Conservation (phyloP, 257 asterid species). For the Pogostemon cablin region DNA sequence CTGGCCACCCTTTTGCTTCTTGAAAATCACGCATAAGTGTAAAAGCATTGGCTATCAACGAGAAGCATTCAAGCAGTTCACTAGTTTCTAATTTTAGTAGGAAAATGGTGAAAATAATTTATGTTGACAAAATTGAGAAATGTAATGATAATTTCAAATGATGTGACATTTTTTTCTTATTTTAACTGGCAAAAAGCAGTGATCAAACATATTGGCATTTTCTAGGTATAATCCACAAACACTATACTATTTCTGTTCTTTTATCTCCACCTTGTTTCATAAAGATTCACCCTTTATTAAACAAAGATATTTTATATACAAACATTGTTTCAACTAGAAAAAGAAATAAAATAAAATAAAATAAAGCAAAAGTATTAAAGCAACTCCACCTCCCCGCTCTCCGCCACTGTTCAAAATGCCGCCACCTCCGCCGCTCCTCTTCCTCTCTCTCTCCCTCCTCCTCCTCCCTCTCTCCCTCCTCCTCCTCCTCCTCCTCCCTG, state of each 20-base stretch:
- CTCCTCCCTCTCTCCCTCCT: conserved; percentile 45
- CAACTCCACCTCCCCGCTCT: conserved; percentile 28
- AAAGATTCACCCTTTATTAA: neutral
- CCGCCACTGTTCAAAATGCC: conserved; percentile 37
- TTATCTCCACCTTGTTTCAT: neutral
- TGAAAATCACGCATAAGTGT: too few species aligned
- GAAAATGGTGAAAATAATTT: too few species aligned
- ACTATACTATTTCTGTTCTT: neutral
- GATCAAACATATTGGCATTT: too few species aligned
- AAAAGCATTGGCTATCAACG: too few species aligned
- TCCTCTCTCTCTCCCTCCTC: conserved; percentile 43
- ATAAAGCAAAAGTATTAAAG: conserved; percentile 19
- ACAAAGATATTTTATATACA: neutral
- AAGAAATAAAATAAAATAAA: neutral
- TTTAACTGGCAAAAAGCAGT: too few species aligned
- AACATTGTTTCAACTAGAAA: neutral
- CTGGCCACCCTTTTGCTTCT: too few species aligned
- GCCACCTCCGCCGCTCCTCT: conserved; percentile 27
- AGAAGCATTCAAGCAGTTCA: too few species aligned
- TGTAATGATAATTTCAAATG: too few species aligned
- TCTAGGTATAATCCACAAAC: too few species aligned
- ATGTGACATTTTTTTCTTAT: too few species aligned
- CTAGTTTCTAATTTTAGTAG: too few species aligned
- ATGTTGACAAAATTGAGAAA: too few species aligned
- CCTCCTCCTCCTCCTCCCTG: conserved; percentile 36